phyloP scores from a whole-genome alignment of 2,329 filamentous ascomycete species.

The Verticillium nubilum region DNA sequence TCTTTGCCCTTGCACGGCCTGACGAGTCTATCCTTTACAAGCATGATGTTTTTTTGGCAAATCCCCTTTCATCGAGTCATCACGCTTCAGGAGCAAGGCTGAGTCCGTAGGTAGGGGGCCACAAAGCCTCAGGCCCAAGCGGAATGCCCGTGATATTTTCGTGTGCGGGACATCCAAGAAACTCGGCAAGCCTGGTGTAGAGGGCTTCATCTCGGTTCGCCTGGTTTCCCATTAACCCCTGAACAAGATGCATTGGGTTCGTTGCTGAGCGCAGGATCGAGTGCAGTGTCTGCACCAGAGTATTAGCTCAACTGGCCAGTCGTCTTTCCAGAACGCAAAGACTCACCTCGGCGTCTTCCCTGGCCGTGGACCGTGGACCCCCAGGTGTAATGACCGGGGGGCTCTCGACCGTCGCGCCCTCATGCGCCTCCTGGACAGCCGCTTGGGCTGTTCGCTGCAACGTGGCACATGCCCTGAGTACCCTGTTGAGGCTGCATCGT shows the following conservation, averaged over 20 bases:
- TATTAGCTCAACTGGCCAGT: background rate
- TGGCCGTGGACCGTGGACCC: background rate
- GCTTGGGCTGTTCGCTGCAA: slow-evolving; percentile 7
- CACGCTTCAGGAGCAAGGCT: slow-evolving; percentile 6
- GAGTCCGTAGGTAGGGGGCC: slow-evolving; percentile 10
- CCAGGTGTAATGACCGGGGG: slow-evolving; percentile 2
- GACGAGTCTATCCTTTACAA: no score
- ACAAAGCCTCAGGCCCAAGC: slow-evolving; percentile 9
- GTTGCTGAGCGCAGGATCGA: slow-evolving; percentile 7
- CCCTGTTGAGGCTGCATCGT: slow-evolving; percentile 5
- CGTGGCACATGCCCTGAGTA: slow-evolving; percentile 7
- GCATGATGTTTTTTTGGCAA: background rate
- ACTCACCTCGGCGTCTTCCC: slow-evolving; percentile 5
- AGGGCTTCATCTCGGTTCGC: slow-evolving; percentile 10
- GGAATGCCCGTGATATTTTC: slow-evolving; percentile 6
- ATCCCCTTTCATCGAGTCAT: background rate
- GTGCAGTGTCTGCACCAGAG: slow-evolving; percentile 1
- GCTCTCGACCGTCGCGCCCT: slow-evolving; percentile 3
- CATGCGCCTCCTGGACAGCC: slow-evolving; percentile 7
- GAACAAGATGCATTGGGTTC: slow-evolving; percentile 9
- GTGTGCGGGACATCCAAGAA: slow-evolving; percentile 6
- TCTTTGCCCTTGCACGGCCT: background rate
- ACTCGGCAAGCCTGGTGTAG: slow-evolving; percentile 4
- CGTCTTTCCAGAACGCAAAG: background rate
- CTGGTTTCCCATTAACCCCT: slow-evolving; percentile 9